Percentiles rank a stretch among this genome's conserved stretches.
phyloP scores from a whole-genome alignment of 306 rosid species.

The Cicer cuneatum region DNA sequence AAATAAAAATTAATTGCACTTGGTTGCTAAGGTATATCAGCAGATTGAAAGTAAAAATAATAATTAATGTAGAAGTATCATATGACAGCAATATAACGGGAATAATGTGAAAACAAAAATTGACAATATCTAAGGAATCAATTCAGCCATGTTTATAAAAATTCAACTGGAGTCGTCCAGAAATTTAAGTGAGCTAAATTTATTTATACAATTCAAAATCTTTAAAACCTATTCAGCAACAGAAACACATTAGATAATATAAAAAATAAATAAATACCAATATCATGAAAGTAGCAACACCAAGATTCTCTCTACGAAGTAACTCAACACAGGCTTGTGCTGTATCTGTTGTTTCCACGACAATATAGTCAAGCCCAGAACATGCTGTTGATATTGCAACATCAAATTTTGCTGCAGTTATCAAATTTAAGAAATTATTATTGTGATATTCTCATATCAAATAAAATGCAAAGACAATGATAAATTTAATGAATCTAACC shows the following conservation, averaged over 20 bases:
- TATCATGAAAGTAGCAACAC: conserved; percentile 93
- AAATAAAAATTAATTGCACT: conserved; percentile 6
- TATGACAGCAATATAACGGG: not conserved
- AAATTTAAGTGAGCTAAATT: conserved; percentile 11
- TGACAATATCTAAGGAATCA: conserved; percentile 19
- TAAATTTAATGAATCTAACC: conserved; percentile 18
- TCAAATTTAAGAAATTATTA: conserved; percentile 34
- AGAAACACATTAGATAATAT: conserved; percentile 3
- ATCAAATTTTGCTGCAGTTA: conserved; percentile 84
- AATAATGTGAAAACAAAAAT: not conserved
- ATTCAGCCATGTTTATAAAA: conserved; percentile 20
- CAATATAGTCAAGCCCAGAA: conserved; percentile 86
- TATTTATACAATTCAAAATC: conserved; percentile 28
- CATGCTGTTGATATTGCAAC: conserved; percentile 96
- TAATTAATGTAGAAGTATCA: conserved; percentile 5
- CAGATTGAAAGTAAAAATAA: conserved; percentile 3
- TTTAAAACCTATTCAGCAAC: conserved; percentile 5
- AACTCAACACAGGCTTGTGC: conserved; percentile 97
- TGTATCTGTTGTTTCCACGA: conserved; percentile 91
- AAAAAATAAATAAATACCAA: conserved; percentile 60
- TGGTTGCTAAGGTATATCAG: conserved; percentile 26
- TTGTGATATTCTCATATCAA: conserved; percentile 15
- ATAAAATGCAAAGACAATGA: not conserved
- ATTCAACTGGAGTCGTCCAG: conserved; percentile 22
- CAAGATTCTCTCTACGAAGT: conserved; percentile 85